Base-by-base conservation (phyloP, 192 early-diverging fungal genomes). In the Dissophora globulifera region DNA sequence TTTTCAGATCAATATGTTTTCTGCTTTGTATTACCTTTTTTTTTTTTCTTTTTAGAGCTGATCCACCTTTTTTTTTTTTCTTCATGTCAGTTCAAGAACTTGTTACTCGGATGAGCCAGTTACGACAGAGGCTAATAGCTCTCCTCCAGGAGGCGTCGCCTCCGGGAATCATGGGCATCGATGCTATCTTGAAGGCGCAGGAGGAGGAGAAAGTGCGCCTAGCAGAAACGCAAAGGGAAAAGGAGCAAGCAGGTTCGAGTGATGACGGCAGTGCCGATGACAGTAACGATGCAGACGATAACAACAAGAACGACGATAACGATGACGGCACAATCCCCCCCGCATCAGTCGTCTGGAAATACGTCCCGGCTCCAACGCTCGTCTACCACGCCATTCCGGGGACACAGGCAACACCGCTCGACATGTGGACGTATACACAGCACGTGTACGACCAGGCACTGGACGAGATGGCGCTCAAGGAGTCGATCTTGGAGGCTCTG, bases 391-490 rank as follows among this genome's bases (percentile, higher is more conserved):
- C 35, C 25, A 66, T 75, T 50, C 54, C 71, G 2, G 71, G 71
- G 10, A 75, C 71, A 1, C 33, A 47, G 11, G 62, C 71, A 0
- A 75, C 62, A 3, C 71, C 71, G 0, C 6, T 75, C 13, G 62
- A 45, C 29, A 64, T 75, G 56, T 51, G 20, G 8, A 11, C 22
- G 0, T 75, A 75, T 47, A 42, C 50, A 4, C 47, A 75, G 22
- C 57, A 66, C 47, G 62, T 75, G 0, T 60, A 60, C 32, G 62
- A 55, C 16, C 71, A 75, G 43, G 45, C 50, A 7, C 2, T 66
- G 27, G 71, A 75, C 27, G 71, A 75, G 45, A 66, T 75, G 12
- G 57, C 52, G 42, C 42, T 75, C 15, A 75, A 75, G 25, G 62
- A 75, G 22, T 43, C 50, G 20, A 58, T 75, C 6, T 29, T 75